Evolutionary conservation across 768 basidiomycete genomes (phyloP), one percentile per base, ranked within the genome.

Genomic region (Russula sp.): DNA sequence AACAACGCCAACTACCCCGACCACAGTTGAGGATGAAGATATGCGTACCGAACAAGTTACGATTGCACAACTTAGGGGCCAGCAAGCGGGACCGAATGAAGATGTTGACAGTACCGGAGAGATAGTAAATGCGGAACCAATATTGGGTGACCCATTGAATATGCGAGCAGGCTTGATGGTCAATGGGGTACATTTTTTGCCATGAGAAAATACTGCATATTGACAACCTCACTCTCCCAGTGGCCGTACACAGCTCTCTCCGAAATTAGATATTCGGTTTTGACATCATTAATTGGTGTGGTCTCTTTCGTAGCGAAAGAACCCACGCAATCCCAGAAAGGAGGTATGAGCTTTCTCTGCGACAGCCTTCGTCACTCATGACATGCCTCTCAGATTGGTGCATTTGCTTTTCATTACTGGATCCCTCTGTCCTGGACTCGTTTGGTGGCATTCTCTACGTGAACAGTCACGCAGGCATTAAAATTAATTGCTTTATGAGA

Each of bases 401-500:
- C 67, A 72, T 77, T 49, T 79, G 73, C 38, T 62, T 88, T 20
- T 72, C 72, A 11, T 70, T 89, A 18, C 77, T 81, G 9, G 88
- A 89, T 68, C 80, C 82, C 3, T 83, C 83, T 30, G 78, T 76
- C 52, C 72, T 73, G n/a, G 67, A 71, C 32, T 67, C 72, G n/a
- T 68, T 73, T 7, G 72, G 70, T 28, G 62, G 65, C 46, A 58
- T 73, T 30, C 55, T 70, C 6, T 59, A 49, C 32, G 63, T 57
- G 64, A 72, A 81, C 28, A 40, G 36, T 16, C n/a, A n/a, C n/a
- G 58, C 26, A 46, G 64, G 70, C 28, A 69, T 73, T 18, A 68
- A 61, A 32, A 56, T 75, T 10, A 73, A 85, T 78, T 83, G 80
- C 59, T 90, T 90, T 69, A 78, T 80, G 66, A 75, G 73, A 53